Evolutionary conservation across 352 stramenopile genomes (phyloP), one percentile per base, ranked within the genome.

Genomic region (Phytophthora tubulina): DNA sequence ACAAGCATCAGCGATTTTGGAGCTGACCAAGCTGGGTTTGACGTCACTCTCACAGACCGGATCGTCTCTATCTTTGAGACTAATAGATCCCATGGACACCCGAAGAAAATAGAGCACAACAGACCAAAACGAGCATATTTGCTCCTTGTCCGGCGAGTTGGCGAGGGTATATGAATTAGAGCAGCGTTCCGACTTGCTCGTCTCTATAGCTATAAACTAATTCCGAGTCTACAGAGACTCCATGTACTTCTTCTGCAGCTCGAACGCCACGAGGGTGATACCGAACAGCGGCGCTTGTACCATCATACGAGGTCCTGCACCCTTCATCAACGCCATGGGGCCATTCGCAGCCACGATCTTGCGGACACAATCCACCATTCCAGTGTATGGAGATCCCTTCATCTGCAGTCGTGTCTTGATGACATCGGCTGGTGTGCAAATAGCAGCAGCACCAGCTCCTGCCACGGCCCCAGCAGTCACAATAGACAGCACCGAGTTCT

Each of bases 331-430:
- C 36, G 90, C 92, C 27, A 70, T 76, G 45, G 93, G 82, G 2
- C 94, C 94, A 61, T 97, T 92, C 0, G 80, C 71, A 13, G 79
- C 63, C 35, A 95, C 84, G 13, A 97, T 78, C 55, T 96, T 91
- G 27, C 76, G 80, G 51, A 90, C 85, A 70, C 93, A 97, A 71
- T 97, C 90, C 33, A 84, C 48, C 55, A 96, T 93, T 57, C 92
- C 88, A 4, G 65, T 91, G 76, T 97, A 98, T 8, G 73, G 85
- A 13, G 82, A 85, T 8, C 89, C 89, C 54, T 82, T 85, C 72
- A 94, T 86, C 78, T 97, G 91, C 30, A 92, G 67, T 38, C 90
- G 81, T 4, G 91, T 97, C 85, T 98, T 98, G 79, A 98, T 94
- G 38, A 98, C 89, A 61, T 98, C 92, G 1, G 82, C 82, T 5